phyloP scores from a whole-genome alignment of 2,329 filamentous ascomycete species.

The Diaporthe ampelina region DNA sequence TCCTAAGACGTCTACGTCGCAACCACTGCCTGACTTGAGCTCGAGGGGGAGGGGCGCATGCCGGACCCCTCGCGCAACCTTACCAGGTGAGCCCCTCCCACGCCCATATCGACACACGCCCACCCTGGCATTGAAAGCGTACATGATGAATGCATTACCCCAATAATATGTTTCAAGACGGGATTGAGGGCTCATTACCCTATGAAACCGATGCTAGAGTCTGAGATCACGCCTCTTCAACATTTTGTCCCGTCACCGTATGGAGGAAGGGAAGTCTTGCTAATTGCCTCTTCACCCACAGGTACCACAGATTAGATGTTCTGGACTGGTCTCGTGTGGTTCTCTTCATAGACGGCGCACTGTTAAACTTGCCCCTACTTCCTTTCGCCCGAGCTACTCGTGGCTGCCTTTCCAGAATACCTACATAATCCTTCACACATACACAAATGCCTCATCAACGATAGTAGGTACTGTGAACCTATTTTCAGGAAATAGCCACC shows the following conservation, averaged over 20 bases:
- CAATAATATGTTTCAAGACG: slow-evolving; percentile 56
- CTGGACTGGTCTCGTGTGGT: not conserved
- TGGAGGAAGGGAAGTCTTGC: not conserved
- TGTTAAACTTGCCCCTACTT: not conserved
- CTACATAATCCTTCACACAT: not conserved
- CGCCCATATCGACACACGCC: not conserved
- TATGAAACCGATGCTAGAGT: slow-evolving; percentile 50
- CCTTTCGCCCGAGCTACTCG: not conserved
- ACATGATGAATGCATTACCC: slow-evolving; percentile 44
- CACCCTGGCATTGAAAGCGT: not conserved
- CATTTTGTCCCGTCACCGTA: not conserved
- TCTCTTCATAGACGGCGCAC: no score
- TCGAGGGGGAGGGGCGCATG: not conserved
- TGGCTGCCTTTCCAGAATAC: not conserved
- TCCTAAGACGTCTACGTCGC: no score
- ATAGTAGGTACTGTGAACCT: not conserved
- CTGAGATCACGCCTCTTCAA: slow-evolving; percentile 32
- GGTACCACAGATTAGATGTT: not conserved
- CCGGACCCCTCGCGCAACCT: not conserved
- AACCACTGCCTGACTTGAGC: no score
- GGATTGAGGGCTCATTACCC: slow-evolving; percentile 50
- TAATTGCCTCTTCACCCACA: not conserved
- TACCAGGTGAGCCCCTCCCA: slow-evolving; percentile 4
- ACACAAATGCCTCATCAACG: not conserved
- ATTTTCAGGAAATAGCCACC: not conserved